phyloP scores from a whole-genome alignment of 2,329 filamentous ascomycete species.

The Aspergillus carbonarius region DNA sequence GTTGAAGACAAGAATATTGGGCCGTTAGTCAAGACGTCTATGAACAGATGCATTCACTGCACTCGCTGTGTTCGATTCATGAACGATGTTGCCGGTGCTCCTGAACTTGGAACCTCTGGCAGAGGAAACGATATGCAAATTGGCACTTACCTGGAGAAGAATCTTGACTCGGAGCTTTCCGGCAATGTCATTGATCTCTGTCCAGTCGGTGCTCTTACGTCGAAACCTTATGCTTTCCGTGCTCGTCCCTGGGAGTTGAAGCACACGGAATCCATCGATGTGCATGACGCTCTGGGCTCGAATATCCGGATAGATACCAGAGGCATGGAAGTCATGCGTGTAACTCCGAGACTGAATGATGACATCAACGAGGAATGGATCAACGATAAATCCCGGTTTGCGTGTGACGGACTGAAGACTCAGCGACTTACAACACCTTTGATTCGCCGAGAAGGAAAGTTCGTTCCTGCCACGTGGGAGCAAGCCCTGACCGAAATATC shows the following conservation, averaged over 20 bases:
- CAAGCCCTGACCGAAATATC: slow-evolving; percentile 87
- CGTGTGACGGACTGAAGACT: slow-evolving; percentile 93
- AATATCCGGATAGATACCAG: slow-evolving; percentile 93
- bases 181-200: slow-evolving; percentile 98
- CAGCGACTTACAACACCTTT: slow-evolving; percentile 92
- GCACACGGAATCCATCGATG: slow-evolving; percentile 93
- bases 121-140: slow-evolving; percentile 98
- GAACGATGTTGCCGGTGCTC: slow-evolving; percentile 94
- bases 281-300: slow-evolving; percentile 87
- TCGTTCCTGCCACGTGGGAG: slow-evolving; percentile 92
- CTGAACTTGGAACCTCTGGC: slow-evolving; percentile 89
- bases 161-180: slow-evolving; percentile 90
- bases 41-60: slow-evolving; percentile 99
- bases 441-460: slow-evolving; percentile 83
- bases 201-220: slow-evolving; percentile 92
- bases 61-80: slow-evolving; percentile 96
- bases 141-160: slow-evolving; percentile 93
- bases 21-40: slow-evolving; percentile 96
- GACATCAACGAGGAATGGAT: slow-evolving; percentile 99
- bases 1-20: slow-evolving; percentile 99
- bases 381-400: slow-evolving; percentile 96
- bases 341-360: slow-evolving; percentile 90
- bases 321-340: slow-evolving; percentile 93
- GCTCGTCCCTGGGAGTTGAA: slow-evolving; percentile 96
- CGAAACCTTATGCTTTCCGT: slow-evolving; percentile 97